phyloP scores from a whole-genome alignment of 768 basidiomycete genomes.

The Royoungia palumana region DNA sequence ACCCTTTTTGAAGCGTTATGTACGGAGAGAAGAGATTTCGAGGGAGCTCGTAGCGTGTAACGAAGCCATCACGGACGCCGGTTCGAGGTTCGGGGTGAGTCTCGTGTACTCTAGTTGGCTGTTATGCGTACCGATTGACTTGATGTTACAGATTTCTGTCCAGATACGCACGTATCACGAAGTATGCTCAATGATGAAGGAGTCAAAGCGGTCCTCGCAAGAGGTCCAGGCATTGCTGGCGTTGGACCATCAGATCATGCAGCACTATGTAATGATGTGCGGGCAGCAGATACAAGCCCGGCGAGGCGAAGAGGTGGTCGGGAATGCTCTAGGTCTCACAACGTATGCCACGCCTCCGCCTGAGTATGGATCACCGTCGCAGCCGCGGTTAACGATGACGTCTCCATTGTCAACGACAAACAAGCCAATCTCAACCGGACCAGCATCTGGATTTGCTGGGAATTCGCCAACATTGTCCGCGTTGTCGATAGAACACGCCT shows the following conservation, averaged over 20 bases:
- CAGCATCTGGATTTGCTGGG: background rate
- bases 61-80: constrained; percentile 48
- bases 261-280: constrained; percentile 8
- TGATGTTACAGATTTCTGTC: constrained; percentile 36
- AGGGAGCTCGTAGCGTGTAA: constrained; percentile 52
- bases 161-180: constrained; percentile 55
- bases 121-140: background rate
- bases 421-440: background rate
- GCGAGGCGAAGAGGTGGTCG: background rate
- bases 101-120: background rate
- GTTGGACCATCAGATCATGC: constrained; percentile 18
- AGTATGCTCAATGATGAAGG: constrained; percentile 37
- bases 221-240: constrained; percentile 18
- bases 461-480: background rate
- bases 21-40: constrained; percentile 68
- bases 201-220: constrained; percentile 20
- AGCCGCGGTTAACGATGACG: background rate
- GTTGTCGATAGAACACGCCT: background rate
- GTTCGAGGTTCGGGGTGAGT: constrained; percentile 24
- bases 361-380: background rate
- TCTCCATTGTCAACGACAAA: background rate
- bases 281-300: constrained; percentile 3
- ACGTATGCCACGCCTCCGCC: constrained; percentile 3
- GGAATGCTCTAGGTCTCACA: constrained; percentile 11
- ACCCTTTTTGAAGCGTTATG: constrained; percentile 75